Evolutionary conservation across 805 yeast genomes (phyloP).

Genomic region (Teunomyces lycoperdinae): DNA sequence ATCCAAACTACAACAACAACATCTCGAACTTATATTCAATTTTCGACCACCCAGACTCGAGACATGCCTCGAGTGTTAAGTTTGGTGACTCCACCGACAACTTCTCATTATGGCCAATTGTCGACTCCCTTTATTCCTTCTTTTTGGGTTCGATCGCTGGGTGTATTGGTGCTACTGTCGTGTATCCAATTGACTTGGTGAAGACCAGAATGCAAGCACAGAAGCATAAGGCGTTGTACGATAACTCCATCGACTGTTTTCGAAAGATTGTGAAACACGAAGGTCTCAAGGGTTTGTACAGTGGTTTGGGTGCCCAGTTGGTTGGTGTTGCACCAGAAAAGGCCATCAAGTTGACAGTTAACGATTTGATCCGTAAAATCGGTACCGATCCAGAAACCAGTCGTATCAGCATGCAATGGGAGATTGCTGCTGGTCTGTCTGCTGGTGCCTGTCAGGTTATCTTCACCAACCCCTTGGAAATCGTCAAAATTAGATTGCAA

Average conservation of each 20-base stretch:
- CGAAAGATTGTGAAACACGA: conserved; percentile 70
- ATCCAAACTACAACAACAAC: conserved; percentile 51
- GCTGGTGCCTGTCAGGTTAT: conserved; percentile 98
- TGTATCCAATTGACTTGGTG: conserved; percentile 93
- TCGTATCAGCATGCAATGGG: conserved; percentile 52
- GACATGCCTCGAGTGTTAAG: conserved; percentile 20
- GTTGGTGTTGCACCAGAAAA: conserved; percentile 98
- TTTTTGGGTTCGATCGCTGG: conserved; percentile 93
- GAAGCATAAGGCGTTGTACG: conserved; percentile 65
- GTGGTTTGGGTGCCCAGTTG: conserved; percentile 91
- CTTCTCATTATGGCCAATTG: conserved; percentile 45
- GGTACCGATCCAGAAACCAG: conserved; percentile 47
- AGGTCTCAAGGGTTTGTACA: conserved; percentile 82
- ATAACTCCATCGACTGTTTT: conserved; percentile 84
- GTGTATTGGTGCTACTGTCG: conserved; percentile 96
- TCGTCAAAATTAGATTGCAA: conserved; percentile 91
- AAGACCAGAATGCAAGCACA: conserved; percentile 98
- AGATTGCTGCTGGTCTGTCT: conserved; percentile 82
- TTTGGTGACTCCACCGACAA: conserved; percentile 29
- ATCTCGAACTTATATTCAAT: conserved; percentile 32
- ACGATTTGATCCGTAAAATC: conserved; percentile 77
- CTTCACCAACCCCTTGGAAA: conserved; percentile 94
- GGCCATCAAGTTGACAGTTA: conserved; percentile 93
- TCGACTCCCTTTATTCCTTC: conserved; percentile 82
- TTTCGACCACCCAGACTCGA: conserved; percentile 43